Evolutionary conservation across 164 flowering plant species (phyloP).

Genomic region (Berberis thunbergii): DNA sequence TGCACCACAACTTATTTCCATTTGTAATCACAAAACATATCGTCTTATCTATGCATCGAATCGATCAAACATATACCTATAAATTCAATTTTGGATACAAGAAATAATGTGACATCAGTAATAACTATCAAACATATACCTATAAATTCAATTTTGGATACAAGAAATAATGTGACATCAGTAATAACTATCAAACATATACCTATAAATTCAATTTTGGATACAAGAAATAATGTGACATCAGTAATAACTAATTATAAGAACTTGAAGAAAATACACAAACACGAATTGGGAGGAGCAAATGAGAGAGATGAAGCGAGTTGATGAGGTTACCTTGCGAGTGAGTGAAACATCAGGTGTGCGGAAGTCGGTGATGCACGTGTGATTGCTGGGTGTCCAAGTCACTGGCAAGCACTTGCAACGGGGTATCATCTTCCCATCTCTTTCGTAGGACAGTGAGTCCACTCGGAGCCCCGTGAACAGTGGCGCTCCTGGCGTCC

Average conservation of each 20-base stretch:
- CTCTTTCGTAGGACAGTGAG: constrained; percentile 74
- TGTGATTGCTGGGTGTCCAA: constrained; percentile 36
- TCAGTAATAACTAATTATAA: neutral
- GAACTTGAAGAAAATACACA: neutral
- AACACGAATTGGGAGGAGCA: neutral
- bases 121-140: neutral
- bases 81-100: too few relatives aligned
- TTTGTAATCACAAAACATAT: too few relatives aligned
- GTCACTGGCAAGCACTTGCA: constrained; percentile 67
- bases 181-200: neutral
- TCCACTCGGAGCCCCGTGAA: constrained; percentile 52
- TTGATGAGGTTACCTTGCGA: constrained; percentile 55
- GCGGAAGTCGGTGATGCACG: constrained; percentile 60
- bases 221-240: neutral
- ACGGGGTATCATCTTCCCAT: constrained; percentile 70
- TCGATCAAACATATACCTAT: too few relatives aligned
- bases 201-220: too few relatives aligned
- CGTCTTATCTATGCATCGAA: too few relatives aligned
- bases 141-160: too few relatives aligned
- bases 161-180: neutral
- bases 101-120: neutral
- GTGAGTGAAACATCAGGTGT: constrained; percentile 69
- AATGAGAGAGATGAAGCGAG: neutral
- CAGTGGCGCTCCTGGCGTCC: constrained; percentile 69
- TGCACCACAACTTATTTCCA: too few relatives aligned